Percentiles rank a stretch among this genome's conserved stretches.
These are phyloP conservation scores for Seiridium unicorne DNA, from an alignment of 2,329 filamentous ascomycete species.

Conservation along the genomic window DNA sequence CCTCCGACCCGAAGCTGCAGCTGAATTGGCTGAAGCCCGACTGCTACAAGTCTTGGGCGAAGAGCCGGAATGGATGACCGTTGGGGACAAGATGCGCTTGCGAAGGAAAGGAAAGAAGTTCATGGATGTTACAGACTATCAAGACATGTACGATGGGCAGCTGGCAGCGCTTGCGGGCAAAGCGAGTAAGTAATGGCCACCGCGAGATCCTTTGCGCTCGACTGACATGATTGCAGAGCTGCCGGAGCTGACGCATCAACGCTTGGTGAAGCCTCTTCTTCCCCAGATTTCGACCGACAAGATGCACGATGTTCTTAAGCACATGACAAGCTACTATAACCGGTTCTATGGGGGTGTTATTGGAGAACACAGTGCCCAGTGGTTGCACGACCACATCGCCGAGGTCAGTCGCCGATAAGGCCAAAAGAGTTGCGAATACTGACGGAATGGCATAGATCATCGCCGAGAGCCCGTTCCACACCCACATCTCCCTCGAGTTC, in stretches of 20 bases:
- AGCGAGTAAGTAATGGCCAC: slow-evolving; percentile 21
- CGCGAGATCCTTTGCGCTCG: too few relatives aligned
- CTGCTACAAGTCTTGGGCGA: slow-evolving; percentile 64
- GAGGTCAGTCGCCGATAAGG: background rate
- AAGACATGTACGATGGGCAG: slow-evolving; percentile 42
- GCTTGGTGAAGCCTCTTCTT: slow-evolving; percentile 55
- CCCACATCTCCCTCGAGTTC: slow-evolving; percentile 38
- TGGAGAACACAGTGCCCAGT: slow-evolving; percentile 30
- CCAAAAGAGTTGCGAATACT: too few relatives aligned
- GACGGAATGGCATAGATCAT: slow-evolving; percentile 21
- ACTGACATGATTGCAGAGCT: slow-evolving; percentile 21
- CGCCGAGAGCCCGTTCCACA: slow-evolving; percentile 30
- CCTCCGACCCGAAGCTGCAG: slow-evolving; percentile 15
- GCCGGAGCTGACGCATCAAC: slow-evolving; percentile 43
- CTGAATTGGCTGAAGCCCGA: slow-evolving; percentile 37
- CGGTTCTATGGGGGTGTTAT: slow-evolving; percentile 47
- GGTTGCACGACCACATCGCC: slow-evolving; percentile 27
- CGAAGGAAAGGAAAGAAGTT: slow-evolving; percentile 66
- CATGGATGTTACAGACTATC: slow-evolving; percentile 68
- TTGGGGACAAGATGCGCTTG: slow-evolving; percentile 69
- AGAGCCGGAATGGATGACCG: slow-evolving; percentile 59
- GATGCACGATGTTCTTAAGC: slow-evolving; percentile 64
- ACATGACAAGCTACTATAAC: slow-evolving; percentile 60
- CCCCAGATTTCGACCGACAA: slow-evolving; percentile 59
- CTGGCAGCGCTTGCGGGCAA: slow-evolving; percentile 21